phyloP scores from a whole-genome alignment of 2,329 filamentous ascomycete species.

The Stemphylium vesicarium region DNA sequence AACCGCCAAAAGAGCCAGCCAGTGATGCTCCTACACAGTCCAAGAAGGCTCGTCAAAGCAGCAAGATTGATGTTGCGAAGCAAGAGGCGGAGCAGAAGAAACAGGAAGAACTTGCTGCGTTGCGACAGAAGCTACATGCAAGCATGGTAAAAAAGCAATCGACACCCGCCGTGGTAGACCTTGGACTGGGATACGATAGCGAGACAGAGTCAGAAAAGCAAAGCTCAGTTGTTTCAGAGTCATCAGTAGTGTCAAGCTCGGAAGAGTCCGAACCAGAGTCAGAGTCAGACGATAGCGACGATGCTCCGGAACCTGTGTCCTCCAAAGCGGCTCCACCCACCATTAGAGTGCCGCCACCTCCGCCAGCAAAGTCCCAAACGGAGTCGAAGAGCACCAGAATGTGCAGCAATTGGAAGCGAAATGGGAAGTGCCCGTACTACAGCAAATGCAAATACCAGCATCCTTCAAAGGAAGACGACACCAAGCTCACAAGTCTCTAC shows the following conservation, averaged over 20 bases:
- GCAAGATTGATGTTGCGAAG: conserved; percentile 1
- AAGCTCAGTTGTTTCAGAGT: conserved; percentile 36
- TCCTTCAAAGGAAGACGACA: conserved; percentile 24
- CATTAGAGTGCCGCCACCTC: conserved; percentile 21
- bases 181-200: conserved; percentile 42
- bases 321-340: conserved; percentile 40
- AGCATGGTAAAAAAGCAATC: conserved; percentile 38
- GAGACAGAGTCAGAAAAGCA: conserved; percentile 32
- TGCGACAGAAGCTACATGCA: conserved; percentile 43
- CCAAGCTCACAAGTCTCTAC: conserved; percentile 32
- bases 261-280: conserved; percentile 33
- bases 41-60: conserved; percentile 4
- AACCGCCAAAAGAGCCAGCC: conserved; percentile 12
- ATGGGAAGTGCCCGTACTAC: conserved; percentile 37
- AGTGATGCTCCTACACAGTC: neutral
- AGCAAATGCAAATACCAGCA: conserved; percentile 36
- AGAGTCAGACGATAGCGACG: conserved; percentile 28
- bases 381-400: conserved; percentile 18
- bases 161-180: conserved; percentile 21
- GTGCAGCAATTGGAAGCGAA: conserved; percentile 34
- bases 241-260: conserved; percentile 43
- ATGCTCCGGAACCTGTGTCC: conserved; percentile 46
- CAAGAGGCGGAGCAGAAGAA: conserved; percentile 1
- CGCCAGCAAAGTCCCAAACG: conserved; percentile 6
- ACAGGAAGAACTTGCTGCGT: conserved; percentile 37